Conservation (phyloP, 441 rosid genomes). For the Populus trichocarpa region DNA sequence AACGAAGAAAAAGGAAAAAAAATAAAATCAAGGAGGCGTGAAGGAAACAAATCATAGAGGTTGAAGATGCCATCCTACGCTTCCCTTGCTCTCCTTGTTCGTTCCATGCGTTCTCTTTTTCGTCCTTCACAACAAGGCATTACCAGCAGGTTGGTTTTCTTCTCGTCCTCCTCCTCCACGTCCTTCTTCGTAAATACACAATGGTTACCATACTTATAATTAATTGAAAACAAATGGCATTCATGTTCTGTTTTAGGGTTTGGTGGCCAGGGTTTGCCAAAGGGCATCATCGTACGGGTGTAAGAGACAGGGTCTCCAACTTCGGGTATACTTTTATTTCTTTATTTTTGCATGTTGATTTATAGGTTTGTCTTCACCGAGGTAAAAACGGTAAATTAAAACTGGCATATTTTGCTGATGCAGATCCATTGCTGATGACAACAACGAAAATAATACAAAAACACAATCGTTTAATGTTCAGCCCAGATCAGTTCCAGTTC, state of each 20-base stretch:
- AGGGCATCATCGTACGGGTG: not conserved
- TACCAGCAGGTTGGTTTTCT: not conserved
- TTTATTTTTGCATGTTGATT: not conserved
- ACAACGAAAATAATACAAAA: not conserved
- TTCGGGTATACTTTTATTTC: not conserved
- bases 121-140: not conserved
- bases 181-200: not conserved
- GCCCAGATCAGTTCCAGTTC: constrained; percentile 22
- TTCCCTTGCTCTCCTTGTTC: not conserved
- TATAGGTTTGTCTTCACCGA: not conserved
- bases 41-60: not conserved
- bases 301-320: not conserved
- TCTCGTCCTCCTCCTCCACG: not conserved
- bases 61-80: not conserved
- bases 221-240: not conserved
- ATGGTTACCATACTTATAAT: not conserved
- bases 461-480: not conserved
- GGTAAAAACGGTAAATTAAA: not conserved
- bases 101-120: not conserved
- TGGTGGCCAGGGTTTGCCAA: not conserved
- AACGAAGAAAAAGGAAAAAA: not conserved
- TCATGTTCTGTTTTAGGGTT: not conserved
- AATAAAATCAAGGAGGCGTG: not conserved
- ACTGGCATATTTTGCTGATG: not conserved
- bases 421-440: constrained; percentile 10